These are phyloP conservation scores for Pyrus hybrid DNA, from an alignment of 331 rosid species.

Conservation along the genomic window DNA sequence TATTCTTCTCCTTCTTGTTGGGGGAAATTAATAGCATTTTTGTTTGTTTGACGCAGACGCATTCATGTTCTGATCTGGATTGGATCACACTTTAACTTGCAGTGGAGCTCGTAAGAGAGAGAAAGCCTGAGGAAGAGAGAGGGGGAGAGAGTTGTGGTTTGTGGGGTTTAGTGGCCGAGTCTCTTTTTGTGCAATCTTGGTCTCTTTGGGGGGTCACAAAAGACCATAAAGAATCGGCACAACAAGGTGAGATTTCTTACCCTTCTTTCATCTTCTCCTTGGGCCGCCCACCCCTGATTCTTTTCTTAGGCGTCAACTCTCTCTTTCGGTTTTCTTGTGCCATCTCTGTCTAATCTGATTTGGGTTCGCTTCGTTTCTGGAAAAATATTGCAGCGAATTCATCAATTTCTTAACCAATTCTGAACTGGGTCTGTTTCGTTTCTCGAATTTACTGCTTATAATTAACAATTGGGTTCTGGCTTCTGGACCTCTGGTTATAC, in stretches of 20 bases:
- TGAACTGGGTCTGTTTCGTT: constrained; percentile 29
- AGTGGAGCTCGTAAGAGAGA: constrained; percentile 17
- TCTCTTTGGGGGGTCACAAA: constrained; percentile 29
- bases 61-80: too few species aligned
- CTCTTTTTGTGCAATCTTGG: constrained; percentile 33
- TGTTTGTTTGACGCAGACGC: too few species aligned
- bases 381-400: constrained; percentile 17
- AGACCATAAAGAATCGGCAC: constrained; percentile 25
- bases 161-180: constrained; percentile 40
- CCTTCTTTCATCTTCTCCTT: constrained; percentile 34
- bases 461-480: constrained; percentile 5
- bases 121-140: background rate
- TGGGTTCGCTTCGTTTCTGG: constrained; percentile 21
- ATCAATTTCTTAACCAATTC: constrained; percentile 23
- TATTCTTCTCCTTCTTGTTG: too few species aligned
- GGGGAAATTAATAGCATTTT: too few species aligned
- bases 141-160: background rate
- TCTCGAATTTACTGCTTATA: constrained; percentile 18
- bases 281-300: constrained; percentile 39
- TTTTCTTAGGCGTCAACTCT: constrained; percentile 29
- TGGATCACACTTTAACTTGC: constrained; percentile 21
- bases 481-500: constrained; percentile 19
- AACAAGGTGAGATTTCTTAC: constrained; percentile 52
- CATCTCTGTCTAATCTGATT: constrained; percentile 28
- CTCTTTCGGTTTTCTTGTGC: constrained; percentile 18